Evolutionary conservation across 768 basidiomycete species (phyloP), one percentile per base, ranked within the genome.

Genomic region (Lactifluus volemus): DNA sequence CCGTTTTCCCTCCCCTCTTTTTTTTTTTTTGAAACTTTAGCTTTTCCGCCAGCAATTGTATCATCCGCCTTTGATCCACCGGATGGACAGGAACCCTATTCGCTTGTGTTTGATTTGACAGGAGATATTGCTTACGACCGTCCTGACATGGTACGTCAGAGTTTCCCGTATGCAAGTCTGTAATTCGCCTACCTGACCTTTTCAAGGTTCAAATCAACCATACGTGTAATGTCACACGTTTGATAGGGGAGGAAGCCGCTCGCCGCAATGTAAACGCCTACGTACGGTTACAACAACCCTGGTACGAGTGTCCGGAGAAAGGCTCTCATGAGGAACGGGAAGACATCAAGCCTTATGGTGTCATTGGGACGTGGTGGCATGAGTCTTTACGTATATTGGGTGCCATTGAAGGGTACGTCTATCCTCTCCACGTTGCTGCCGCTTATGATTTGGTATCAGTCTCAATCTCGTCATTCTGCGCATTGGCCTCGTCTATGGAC

Each of bases 321-420:
- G 80, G 79, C 44, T 63, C 76, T 17, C 80, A 84, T 62, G 76
- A 82, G 55, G 92, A 92, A 75, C 86, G 84, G 69, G 85, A 88
- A 49, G 84, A 86, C 59, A 73, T 84, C 51, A 87, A 88, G 68
- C 90, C 92, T 11, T 73, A 76, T 19, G 85, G 84, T 49, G 79
- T 83, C 6, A 73, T 84, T 61, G 91, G 92, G 17, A 82, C 76
- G 17, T 94, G 92, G 92, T 93, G 90, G 89, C 92, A 94, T 66
- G 92, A 93, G 75, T 83, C 88, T 1, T 75, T 89, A 29, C 81
- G 91, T 38, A 81, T 81, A 70, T 70, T 93, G 62, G 88, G 85
- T 21, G 82, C 84, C 5, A 89, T 92, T 58, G 77, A 83, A 63
- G 81, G 83, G 90, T 91, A 67, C 57, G 79, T 73, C 12, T 29